phyloP scores from a whole-genome alignment of 495 filamentous ascomycete species.

The Penicillium mononematosum region DNA sequence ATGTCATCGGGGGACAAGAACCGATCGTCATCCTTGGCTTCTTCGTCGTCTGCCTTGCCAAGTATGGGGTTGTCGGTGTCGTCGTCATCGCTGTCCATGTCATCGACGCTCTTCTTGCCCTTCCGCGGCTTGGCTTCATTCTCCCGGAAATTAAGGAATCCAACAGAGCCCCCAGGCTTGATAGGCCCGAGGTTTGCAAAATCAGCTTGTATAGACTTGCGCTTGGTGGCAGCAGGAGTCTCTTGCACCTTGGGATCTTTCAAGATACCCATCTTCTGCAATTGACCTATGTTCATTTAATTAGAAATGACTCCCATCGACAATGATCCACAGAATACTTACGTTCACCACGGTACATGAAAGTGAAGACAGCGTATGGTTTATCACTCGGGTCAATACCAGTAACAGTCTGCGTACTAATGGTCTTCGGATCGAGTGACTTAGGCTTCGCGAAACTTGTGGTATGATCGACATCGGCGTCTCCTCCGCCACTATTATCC shows the following conservation, averaged over 20 bases:
- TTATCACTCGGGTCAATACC: slow-evolving; percentile 95
- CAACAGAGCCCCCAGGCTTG: slow-evolving; percentile 76
- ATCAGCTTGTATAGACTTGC: slow-evolving; percentile 74
- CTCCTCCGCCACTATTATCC: slow-evolving; percentile 42
- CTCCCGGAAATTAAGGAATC: slow-evolving; percentile 90
- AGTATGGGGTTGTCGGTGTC: slow-evolving; percentile 54
- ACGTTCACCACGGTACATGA: slow-evolving; percentile 97
- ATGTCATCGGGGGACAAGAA: slow-evolving; percentile 75
- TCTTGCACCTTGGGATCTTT: slow-evolving; percentile 58
- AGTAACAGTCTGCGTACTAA: slow-evolving; percentile 97
- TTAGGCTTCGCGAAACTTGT: slow-evolving; percentile 99
- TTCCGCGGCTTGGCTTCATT: slow-evolving; percentile 49
- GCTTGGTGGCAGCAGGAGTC: slow-evolving; percentile 59
- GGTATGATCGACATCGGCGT: slow-evolving; percentile 87
- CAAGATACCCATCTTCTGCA: slow-evolving; percentile 90
- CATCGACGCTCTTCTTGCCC: slow-evolving; percentile 44
- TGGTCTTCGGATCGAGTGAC: slow-evolving; percentile 91
- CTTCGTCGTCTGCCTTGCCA: slow-evolving; percentile 67
- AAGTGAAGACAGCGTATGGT: slow-evolving; percentile 96
- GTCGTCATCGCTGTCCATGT: slow-evolving; percentile 70
- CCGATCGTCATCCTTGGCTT: slow-evolving; percentile 65
- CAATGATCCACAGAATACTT: slow-evolving; percentile 38
- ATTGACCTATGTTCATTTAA: slow-evolving; percentile 62
- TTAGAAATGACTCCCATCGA: slow-evolving; percentile 21
- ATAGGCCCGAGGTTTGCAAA: slow-evolving; percentile 83